Base-by-base conservation (phyloP, 2,329 filamentous ascomycete genomes). In the Ophiocordyceps unilateralis region DNA sequence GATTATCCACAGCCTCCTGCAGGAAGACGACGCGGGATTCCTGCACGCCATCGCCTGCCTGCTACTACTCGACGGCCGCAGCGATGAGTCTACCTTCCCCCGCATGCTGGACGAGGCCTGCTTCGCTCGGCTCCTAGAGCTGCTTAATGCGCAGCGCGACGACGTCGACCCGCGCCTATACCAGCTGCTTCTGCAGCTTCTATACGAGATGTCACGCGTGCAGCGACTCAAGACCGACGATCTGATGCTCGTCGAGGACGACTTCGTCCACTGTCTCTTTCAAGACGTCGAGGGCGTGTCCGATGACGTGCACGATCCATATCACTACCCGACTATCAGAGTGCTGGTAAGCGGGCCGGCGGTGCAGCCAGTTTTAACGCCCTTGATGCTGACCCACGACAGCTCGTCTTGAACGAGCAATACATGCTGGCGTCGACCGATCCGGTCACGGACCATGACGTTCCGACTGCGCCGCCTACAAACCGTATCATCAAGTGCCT, bases 331-430 rank as follows among this genome's bases (percentile, higher is more conserved):
- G 6, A 81, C 95, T 39, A 95, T 98, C 55, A 77, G 88, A 49
- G 88, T 96, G 41, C 61, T 98, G 63, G 87, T 93, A 63, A 58
- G 79, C 67, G 40, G 42, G 15, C 17, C 15, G 7, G 37, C 19
- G 19, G 9, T 12, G 14, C n/a, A 21, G 28, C 17, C n/a, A 15
- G 24, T 17, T 11, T 7, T 10, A n/a, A 12, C n/a, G 5, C 10
- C 22, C 14, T 14, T 19, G 6, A 11, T 32, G 44, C 52, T 55
- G 41, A 57, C 50, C 28, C 8, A 5, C 11, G 40, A 41, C 50
- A 93, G 85, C 74, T 98, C 52, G 88, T 96, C 23, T 65, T 98
- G 49, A 98, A 98, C 61, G 91, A 98, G 61, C 91, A 98, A 62
- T 98, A 95, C 62, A 93, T 98, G 83, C 79, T 96, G 44, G 70